A percentile compares a stretch with the other conserved stretches of the same genome.
Conservation (phyloP, 257 asterid genomes). For the Lycium barbarum region DNA sequence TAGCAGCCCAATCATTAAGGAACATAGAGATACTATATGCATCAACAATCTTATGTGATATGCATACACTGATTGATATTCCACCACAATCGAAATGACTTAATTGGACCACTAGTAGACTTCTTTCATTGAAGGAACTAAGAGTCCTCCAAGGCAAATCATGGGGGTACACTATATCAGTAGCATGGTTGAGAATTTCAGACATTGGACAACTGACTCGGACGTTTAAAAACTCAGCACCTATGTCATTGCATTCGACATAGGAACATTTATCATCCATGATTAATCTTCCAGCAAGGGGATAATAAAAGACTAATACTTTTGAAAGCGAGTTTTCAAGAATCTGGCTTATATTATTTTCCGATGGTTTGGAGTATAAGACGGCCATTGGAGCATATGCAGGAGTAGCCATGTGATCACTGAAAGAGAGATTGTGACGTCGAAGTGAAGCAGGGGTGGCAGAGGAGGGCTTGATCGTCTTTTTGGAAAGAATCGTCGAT, state of each 20-base stretch:
- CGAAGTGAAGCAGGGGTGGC: not conserved
- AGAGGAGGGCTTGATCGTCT: slow-evolving; percentile 15
- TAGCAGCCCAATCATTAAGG: slow-evolving; percentile 20
- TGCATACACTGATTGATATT: not conserved
- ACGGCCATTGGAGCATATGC: not conserved
- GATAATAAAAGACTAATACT: not conserved
- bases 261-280: not conserved
- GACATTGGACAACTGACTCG: not conserved
- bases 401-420: not conserved
- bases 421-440: slow-evolving; percentile 12
- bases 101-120: not conserved
- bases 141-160: not conserved
- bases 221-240: not conserved
- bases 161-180: not conserved
- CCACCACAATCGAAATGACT: slow-evolving; percentile 4
- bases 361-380: not conserved
- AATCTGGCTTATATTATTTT: not conserved
- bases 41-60: slow-evolving; percentile 12
- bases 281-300: slow-evolving; percentile 18
- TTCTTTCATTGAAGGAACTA: not conserved
- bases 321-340: not conserved
- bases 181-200: slow-evolving; percentile 23
- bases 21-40: not conserved
- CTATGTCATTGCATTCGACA: not conserved
- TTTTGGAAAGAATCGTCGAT: not conserved